Percentiles rank a stretch among this genome's conserved stretches.
These are phyloP conservation scores for Fusarium tjaetaba DNA, from an alignment of 2,329 filamentous ascomycete genomes.

Conservation along the genomic window DNA sequence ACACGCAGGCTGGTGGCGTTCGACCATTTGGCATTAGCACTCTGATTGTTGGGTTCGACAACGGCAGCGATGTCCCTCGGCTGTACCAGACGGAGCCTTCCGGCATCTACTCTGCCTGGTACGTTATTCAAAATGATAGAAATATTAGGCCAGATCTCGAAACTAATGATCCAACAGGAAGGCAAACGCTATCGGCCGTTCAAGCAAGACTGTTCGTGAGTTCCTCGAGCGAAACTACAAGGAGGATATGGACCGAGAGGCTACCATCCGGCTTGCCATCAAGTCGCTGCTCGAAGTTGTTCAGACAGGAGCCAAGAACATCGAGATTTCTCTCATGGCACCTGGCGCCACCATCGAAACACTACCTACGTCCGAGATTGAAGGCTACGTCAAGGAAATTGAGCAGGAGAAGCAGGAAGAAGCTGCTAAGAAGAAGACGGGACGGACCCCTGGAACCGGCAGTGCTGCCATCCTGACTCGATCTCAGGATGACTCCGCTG, in stretches of 20 bases:
- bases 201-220: slow-evolving; percentile 98
- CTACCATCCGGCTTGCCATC: slow-evolving; percentile 95
- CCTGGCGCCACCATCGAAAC: slow-evolving; percentile 92
- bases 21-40: slow-evolving; percentile 99
- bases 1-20: slow-evolving; percentile 98
- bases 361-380: slow-evolving; percentile 94
- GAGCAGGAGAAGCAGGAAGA: slow-evolving; percentile 99
- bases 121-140: slow-evolving; percentile 47
- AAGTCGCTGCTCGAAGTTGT: slow-evolving; percentile 98
- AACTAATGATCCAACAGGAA: slow-evolving; percentile 72
- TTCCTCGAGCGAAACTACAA: slow-evolving; percentile 99
- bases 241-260: slow-evolving; percentile 95
- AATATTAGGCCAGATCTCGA: not conserved
- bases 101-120: slow-evolving; percentile 99
- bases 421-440: slow-evolving; percentile 95
- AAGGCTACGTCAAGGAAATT: slow-evolving; percentile 97
- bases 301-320: slow-evolving; percentile 99
- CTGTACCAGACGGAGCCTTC: slow-evolving; percentile 99
- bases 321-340: slow-evolving; percentile 98
- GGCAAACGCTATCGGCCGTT: slow-evolving; percentile 97
- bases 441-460: slow-evolving; percentile 74
- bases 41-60: slow-evolving; percentile 97
- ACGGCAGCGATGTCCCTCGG: slow-evolving; percentile 85
- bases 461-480: slow-evolving; percentile 80
- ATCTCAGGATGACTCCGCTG: slow-evolving; percentile 56